Base-by-base conservation (phyloP, 768 basidiomycete species). In the Amanita muscaria region DNA sequence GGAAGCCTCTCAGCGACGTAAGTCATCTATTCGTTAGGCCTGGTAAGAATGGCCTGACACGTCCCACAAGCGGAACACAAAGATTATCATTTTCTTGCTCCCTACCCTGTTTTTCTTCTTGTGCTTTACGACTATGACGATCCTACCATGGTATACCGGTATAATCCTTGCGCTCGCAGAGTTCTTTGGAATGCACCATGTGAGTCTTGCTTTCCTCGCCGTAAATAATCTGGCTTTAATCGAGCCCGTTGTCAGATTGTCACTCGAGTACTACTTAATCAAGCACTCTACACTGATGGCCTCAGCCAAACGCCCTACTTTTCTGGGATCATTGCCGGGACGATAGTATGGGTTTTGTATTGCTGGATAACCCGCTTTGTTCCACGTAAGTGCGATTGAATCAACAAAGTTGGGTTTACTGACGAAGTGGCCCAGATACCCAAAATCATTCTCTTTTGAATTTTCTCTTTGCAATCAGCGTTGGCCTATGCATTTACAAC, bases 111-210 rank as follows among this genome's bases (percentile, higher is more conserved):
- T 84, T 55, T 72, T 96, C 58, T 87, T 77, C 55, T 63, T 88
- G 52, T 85, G 93, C 47, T 92, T 94, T 59, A 80, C 74, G 60
- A 91, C 89, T 9, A 65, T 94, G 47, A 77, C 79, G 35, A 74
- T 85, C 44, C 69, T 93, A 9, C 90, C 93, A 32, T 91, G 89
- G 82, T 98, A 93, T 62, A 85, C 86, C 2, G 88, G 85, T 12
- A 62, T 90, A 18, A 70, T 92, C 23, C 74, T 97, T 38, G 85
- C 88, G 0, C 68, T 83, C 57, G 89, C 85, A 0, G 80, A 90
- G 56, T 89, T 91, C 64, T 94, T 89, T 54, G 86, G 77, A 37
- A 88, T 94, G 86, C 94, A 97, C 56, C 86, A 96, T 56, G 88
- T 92, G 60, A 50, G 83, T 70, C 4, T 16, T 31, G 29, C 32